Conservation (phyloP, 257 asterid species). For the Cinchona pubescens region DNA sequence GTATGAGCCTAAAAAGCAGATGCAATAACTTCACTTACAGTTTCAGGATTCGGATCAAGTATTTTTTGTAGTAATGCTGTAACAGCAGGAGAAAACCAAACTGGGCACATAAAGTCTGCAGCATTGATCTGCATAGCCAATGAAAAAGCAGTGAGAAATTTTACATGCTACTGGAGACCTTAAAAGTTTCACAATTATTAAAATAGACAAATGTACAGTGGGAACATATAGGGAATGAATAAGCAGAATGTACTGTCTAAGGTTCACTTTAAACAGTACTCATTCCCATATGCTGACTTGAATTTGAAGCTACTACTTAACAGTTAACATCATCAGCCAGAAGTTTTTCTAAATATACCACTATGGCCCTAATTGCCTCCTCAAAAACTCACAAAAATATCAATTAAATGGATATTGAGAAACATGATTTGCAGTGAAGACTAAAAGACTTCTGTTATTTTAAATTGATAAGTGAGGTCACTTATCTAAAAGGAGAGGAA, state of each 20-base stretch:
- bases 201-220: neutral
- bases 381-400: neutral
- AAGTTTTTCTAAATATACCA: neutral
- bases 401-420: neutral
- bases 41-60: constrained; percentile 79
- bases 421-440: neutral
- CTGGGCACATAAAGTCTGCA: constrained; percentile 83
- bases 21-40: constrained; percentile 48
- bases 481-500: neutral
- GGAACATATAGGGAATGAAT: too few relatives aligned
- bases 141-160: constrained; percentile 23
- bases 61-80: constrained; percentile 61
- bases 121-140: constrained; percentile 58
- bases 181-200: neutral
- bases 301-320: neutral
- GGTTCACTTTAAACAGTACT: neutral
- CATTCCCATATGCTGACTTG: too few relatives aligned
- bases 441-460: neutral
- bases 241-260: neutral
- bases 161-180: neutral
- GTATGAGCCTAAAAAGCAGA: neutral
- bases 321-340: neutral
- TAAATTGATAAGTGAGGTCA: neutral
- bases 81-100: constrained; percentile 80
- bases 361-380: neutral